These are phyloP conservation scores for Sinapis alba DNA, from an alignment of 441 rosid species.

Conservation along the genomic window DNA sequence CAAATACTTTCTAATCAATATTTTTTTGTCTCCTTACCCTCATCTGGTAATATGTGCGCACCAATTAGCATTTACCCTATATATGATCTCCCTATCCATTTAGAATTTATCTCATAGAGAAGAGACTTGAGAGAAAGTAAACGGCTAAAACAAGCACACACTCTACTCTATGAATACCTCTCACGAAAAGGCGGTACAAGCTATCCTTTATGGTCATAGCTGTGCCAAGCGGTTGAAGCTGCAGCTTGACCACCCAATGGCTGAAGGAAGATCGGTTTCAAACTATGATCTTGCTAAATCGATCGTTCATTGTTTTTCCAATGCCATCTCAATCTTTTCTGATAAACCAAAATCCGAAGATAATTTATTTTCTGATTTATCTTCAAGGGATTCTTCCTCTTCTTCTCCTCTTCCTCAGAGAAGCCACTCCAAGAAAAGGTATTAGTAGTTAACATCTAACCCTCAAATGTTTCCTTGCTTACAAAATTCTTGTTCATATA, in stretches of 20 bases:
- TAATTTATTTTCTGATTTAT: constrained; percentile 1
- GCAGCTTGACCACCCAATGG: constrained; percentile 21
- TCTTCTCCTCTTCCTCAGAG: neutral
- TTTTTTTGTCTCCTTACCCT: neutral
- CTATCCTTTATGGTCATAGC: constrained; percentile 31
- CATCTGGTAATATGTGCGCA: neutral
- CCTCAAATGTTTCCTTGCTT: neutral
- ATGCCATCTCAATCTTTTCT: constrained; percentile 24
- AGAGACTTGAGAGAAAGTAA: constrained; percentile 12
- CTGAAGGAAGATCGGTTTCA: constrained; percentile 10
- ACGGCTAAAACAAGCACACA: neutral
- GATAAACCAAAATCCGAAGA: neutral
- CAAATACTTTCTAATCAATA: neutral
- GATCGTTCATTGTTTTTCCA: constrained; percentile 25
- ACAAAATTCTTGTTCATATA: neutral
- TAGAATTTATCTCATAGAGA: neutral
- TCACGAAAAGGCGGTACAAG: constrained; percentile 16
- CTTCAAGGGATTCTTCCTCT: constrained; percentile 14
- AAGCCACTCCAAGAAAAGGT: constrained; percentile 34
- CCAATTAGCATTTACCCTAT: neutral
- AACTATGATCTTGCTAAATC: constrained; percentile 32
- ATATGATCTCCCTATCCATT: constrained; percentile 10
- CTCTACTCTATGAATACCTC: constrained; percentile 7
- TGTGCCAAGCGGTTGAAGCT: constrained; percentile 34
- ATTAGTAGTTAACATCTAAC: neutral